Base-by-base conservation (phyloP, 768 basidiomycete species). In the Leucocoprinus leucothites region DNA sequence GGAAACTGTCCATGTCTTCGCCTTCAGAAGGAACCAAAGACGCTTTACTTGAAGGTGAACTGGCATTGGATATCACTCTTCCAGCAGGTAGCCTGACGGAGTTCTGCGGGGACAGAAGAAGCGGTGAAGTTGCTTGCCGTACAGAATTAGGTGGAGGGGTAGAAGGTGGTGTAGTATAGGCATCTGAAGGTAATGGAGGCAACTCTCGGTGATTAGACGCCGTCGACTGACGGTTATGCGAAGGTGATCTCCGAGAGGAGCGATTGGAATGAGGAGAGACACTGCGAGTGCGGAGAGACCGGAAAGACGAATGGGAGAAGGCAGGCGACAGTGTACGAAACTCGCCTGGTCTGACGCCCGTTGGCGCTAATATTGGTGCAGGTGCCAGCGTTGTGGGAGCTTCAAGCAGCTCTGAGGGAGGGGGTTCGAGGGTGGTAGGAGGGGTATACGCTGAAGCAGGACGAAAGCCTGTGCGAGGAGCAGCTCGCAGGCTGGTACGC, bases 1-100 rank as follows among this genome's bases (percentile, higher is more conserved):
- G 86, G 62, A 89, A 89, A 6, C 87, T 81, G 65, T 94, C 91
- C 53, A 82, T 65, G 62, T 94, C 91, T 67, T 94, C 91, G 24
- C 87, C 87, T 61, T 86, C 86, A 4, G 87, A 87, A 1, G 85
- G 88, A 0, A 80, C 80, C 16, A 88, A 74, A 4, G 89, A 90
- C 19, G 67, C 58, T 31, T 67, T 68, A 43, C 67, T 69, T 13
- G 67, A 64, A 7, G 69, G 66, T n/a, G 69, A 62, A 36, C 55
- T 57, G 31, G 58, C 38, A 57, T 57, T 28, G 58, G 56, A 47
- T 57, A 57, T 50, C 9, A 34, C 26, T 18, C 62, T 64, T 25
- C 59, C 56, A 43, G 59, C 55, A 35, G 38, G 16, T 38, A 57
- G 51, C 44, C 62, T 63, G 11, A 68, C 62, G 19, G 68, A 66